Conservation (phyloP, 148 eudicot genomes). For the Pharnaceum exiguum region DNA sequence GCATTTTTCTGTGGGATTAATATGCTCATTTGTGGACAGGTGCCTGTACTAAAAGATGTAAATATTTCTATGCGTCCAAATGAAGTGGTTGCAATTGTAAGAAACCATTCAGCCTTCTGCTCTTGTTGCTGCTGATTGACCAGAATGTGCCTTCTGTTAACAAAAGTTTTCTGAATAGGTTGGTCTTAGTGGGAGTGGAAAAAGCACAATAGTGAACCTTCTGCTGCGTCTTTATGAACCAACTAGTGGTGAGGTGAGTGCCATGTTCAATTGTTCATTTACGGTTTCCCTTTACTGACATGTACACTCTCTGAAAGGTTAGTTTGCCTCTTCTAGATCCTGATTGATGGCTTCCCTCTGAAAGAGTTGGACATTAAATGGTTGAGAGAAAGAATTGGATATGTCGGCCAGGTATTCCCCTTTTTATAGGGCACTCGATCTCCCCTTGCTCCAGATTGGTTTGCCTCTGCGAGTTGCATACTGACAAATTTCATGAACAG, state of each 20-base stretch:
- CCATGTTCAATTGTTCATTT: slow-evolving; percentile 1
- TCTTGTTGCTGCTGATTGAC: background rate
- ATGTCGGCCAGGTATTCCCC: slow-evolving; percentile 83
- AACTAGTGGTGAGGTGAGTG: slow-evolving; percentile 85
- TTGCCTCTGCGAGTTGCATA: no score
- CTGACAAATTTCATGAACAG: slow-evolving; percentile 33
- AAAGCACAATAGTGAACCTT: slow-evolving; percentile 93
- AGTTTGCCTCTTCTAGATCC: slow-evolving; percentile 33
- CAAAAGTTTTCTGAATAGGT: slow-evolving; percentile 46
- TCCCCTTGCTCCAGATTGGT: no score
- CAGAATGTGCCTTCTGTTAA: background rate
- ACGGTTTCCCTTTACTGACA: background rate
- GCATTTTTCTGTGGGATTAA: slow-evolving; percentile 10
- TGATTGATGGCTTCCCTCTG: slow-evolving; percentile 75
- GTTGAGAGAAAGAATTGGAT: slow-evolving; percentile 90
- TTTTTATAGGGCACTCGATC: slow-evolving; percentile 11
- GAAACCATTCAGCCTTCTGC: slow-evolving; percentile 10
- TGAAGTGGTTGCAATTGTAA: slow-evolving; percentile 93
- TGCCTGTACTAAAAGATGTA: slow-evolving; percentile 58
- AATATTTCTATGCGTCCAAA: slow-evolving; percentile 68
- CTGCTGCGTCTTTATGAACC: slow-evolving; percentile 94
- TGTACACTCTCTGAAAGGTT: background rate
- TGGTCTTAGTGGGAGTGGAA: slow-evolving; percentile 98
- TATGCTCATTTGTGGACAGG: slow-evolving; percentile 43
- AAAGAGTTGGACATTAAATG: slow-evolving; percentile 67